A percentile compares a stretch with the other conserved stretches of the same genome.
Conservation (phyloP, 306 rosid species). For the Prunus armeniaca region DNA sequence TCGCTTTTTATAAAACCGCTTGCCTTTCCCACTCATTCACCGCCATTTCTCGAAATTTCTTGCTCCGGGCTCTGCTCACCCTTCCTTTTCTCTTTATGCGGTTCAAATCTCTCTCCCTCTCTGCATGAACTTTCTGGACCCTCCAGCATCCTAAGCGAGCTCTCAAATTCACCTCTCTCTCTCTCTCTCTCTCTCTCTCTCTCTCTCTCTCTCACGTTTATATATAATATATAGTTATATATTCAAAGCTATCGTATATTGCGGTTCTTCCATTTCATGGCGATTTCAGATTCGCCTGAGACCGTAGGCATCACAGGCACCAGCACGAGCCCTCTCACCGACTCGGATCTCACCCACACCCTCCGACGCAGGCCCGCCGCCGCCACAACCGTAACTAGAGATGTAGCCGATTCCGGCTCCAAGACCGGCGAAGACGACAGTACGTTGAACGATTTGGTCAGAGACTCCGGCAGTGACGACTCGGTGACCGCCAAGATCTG, state of each 20-base stretch:
- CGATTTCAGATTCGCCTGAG: constrained; percentile 44
- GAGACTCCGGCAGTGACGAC: constrained; percentile 35
- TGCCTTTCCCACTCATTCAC: not conserved
- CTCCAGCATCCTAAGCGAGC: not conserved
- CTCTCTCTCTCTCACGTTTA: not conserved
- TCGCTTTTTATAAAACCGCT: not conserved
- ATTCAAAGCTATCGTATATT: not conserved
- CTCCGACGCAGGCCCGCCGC: constrained; percentile 49
- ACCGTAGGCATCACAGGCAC: constrained; percentile 16
- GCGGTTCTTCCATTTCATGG: constrained; percentile 39
- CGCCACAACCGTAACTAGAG: not conserved
- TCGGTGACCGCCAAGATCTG: constrained; percentile 18
- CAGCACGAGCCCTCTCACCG: constrained; percentile 15
- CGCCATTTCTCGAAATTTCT: constrained; percentile 10
- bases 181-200: not conserved
- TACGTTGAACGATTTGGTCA: constrained; percentile 25
- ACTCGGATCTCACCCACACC: constrained; percentile 42
- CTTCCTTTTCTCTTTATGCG: not conserved
- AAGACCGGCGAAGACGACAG: constrained; percentile 27
- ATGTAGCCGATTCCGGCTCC: constrained; percentile 28
- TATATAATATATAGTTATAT: not conserved
- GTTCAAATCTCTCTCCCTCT: not conserved
- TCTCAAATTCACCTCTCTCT: not conserved
- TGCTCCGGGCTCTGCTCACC: not conserved
- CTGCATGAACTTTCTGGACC: not conserved